Evolutionary conservation across 2,329 filamentous ascomycete species (phyloP), one percentile per base, ranked within the genome.

Genomic region (Raffaelea deltoideospora): DNA sequence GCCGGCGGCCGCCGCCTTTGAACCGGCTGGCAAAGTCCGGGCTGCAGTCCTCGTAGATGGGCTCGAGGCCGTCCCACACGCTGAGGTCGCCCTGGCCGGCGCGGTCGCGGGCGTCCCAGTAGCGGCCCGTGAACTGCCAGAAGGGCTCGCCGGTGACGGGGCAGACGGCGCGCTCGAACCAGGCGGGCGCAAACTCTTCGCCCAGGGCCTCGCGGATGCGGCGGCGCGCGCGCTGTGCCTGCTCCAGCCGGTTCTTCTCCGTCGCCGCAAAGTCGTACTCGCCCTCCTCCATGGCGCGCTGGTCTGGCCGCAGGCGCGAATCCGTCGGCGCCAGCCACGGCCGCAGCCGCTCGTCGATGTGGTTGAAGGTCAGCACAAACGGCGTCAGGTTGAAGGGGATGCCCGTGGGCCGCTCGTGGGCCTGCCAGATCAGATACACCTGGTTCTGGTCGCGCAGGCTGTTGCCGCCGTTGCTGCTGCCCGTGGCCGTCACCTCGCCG

Each of bases 281-380:
- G n/a, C 88, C 90, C 43, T 96, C 87, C 55, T 98, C 90, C 90
- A 98, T 98, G 2, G 90, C 90, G 10, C 90, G 72, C 61, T 98
- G 90, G 56, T 98, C 90, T 0, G 90, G 88, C 22, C 90, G 71
- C 23, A 94, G 65, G n/a, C 90, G 71, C 2, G 88, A 93, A 55
- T 98, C 90, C 0, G 90, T 98, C 1, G 90, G 90, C 27, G 90
- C 82, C 14, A 98, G 62, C 60, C 79, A 75, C 5, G 79, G 72
- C 35, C 61, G 64, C 15, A 98, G 67, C n/a, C 72, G 65, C n/a
- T 93, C 83, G 37, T 88, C 80, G 34, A 95, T 68, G 46, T 87
- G 84, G 58, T 98, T 98, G 45, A 98, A 79, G 0, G 87, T 93
- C 40, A 98, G 69, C 13, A 87, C 90, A 52, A 98, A 96, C 0